phyloP scores from a whole-genome alignment of 805 yeast genomes.

The Candida corydali region DNA sequence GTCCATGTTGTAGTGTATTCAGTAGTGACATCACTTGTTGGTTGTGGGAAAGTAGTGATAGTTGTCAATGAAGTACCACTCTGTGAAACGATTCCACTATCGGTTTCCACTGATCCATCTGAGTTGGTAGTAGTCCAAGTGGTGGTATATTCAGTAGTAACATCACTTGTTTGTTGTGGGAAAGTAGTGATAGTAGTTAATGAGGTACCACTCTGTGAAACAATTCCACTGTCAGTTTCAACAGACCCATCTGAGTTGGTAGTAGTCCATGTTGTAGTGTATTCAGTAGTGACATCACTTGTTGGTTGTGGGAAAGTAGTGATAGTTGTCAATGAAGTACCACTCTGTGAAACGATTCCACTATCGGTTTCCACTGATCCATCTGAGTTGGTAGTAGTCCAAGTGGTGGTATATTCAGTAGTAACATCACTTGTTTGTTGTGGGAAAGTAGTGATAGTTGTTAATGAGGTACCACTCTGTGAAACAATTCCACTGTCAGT shows the following conservation, averaged over 20 bases:
- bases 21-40: conserved; percentile 10
- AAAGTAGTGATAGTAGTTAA: conserved; percentile 14
- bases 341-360: conserved; percentile 14
- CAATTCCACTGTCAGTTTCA: conserved; percentile 14
- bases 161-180: conserved; percentile 3
- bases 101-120: conserved; percentile 11
- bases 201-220: conserved; percentile 13
- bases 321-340: conserved; percentile 14
- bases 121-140: conserved; percentile 12
- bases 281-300: neutral
- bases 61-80: conserved; percentile 10
- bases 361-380: conserved; percentile 13
- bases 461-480: neutral
- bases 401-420: conserved; percentile 6
- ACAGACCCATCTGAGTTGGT: conserved; percentile 11
- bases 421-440: conserved; percentile 4
- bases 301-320: conserved; percentile 9
- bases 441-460: conserved; percentile 2
- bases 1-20: conserved; percentile 10
- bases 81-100: conserved; percentile 13
- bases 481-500: conserved; percentile 7
- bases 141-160: neutral
- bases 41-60: conserved; percentile 2
- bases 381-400: conserved; percentile 11
- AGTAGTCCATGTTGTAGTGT: conserved; percentile 9